Evolutionary conservation across 2,329 filamentous ascomycete species (phyloP).

Genomic region (Arthrobotrys iridis): DNA sequence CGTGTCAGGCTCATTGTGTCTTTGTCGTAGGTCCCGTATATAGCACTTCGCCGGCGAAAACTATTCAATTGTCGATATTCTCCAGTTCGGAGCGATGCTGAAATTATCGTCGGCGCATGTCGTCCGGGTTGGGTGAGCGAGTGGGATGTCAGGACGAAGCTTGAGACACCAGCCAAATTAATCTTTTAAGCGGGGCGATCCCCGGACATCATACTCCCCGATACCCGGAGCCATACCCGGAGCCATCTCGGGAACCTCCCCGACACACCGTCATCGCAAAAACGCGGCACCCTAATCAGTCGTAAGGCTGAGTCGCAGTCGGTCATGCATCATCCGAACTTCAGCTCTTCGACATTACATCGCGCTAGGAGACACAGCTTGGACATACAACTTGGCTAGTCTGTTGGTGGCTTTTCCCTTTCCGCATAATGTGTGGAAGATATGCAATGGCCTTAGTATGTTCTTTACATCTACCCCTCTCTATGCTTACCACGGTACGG

Average conservation of each 20-base stretch:
- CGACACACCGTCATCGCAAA: slow-evolving; percentile 27
- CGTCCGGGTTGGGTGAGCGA: neutral
- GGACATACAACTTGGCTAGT: neutral
- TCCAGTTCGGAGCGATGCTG: neutral
- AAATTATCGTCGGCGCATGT: slow-evolving; percentile 14
- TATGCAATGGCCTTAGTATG: slow-evolving; percentile 54
- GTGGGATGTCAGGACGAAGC: neutral
- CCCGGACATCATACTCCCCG: neutral
- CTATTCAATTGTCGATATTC: neutral
- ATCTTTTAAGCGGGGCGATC: slow-evolving; percentile 33
- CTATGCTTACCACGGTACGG: neutral
- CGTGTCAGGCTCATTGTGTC: slow-evolving; percentile 15
- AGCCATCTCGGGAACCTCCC: neutral
- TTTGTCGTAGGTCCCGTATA: too few relatives aligned
- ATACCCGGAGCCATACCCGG: neutral
- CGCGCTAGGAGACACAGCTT: neutral
- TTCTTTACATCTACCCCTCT: neutral
- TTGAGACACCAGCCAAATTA: neutral
- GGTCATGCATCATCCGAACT: neutral
- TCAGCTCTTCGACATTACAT: neutral
- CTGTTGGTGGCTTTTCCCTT: too few relatives aligned
- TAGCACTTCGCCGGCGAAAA: neutral
- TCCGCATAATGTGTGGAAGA: slow-evolving; percentile 48
- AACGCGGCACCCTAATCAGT: slow-evolving; percentile 19
- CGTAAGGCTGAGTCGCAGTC: neutral